Conservation (phyloP, 2,329 filamentous ascomycete genomes). For the Neoscytalidium dimidiatum region DNA sequence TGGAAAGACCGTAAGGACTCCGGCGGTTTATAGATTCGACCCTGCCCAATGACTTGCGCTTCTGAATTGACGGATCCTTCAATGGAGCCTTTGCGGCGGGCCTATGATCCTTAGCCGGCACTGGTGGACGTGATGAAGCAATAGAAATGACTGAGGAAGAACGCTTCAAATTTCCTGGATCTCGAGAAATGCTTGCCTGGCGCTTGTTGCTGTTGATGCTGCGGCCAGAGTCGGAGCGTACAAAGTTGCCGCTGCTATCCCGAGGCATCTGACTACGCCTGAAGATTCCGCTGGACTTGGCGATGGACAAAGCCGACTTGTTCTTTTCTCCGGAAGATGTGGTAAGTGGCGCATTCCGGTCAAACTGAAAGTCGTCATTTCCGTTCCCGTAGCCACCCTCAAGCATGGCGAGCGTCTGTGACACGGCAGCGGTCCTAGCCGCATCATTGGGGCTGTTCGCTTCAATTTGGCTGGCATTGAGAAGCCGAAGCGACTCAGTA, state of each 20-base stretch:
- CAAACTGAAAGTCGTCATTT: neutral
- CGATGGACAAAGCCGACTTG: neutral
- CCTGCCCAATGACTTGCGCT: neutral
- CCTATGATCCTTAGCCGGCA: conserved; percentile 3
- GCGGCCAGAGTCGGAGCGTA: neutral
- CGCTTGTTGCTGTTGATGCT: neutral
- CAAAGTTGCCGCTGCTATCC: neutral
- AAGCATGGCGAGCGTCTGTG: neutral
- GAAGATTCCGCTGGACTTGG: neutral
- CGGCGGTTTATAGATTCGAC: neutral
- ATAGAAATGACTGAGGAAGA: neutral
- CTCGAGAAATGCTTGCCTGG: neutral
- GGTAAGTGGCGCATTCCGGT: neutral
- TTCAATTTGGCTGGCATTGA: neutral
- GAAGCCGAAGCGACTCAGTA: neutral
- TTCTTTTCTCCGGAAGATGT: neutral
- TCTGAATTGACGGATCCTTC: neutral
- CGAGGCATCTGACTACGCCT: neutral
- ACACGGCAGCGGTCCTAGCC: neutral
- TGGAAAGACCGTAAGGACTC: conserved; percentile 2
- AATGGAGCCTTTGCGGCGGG: neutral
- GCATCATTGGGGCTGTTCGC: neutral
- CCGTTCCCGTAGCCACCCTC: neutral
- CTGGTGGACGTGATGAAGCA: conserved; percentile 2
- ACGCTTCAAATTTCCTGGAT: neutral